These are phyloP conservation scores for Stephania cephalantha DNA, from an alignment of 164 flowering plant genomes.

Conservation along the genomic window DNA sequence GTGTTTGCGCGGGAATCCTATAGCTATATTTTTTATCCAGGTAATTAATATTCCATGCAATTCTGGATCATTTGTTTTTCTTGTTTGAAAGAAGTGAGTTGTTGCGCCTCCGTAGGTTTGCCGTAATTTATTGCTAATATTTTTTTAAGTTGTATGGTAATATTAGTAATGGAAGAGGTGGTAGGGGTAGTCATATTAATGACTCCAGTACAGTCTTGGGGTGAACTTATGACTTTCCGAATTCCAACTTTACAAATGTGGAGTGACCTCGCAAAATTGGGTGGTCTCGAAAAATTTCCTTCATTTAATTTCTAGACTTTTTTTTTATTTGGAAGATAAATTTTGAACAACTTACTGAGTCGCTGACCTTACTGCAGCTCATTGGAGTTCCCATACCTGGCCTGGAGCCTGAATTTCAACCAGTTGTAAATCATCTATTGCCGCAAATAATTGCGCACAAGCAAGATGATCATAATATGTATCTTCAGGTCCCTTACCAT, in stretches of 20 bases:
- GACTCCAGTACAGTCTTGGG: background rate
- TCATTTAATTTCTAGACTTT: background rate
- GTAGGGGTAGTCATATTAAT: background rate
- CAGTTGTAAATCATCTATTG: conserved; percentile 68
- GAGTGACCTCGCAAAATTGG: background rate
- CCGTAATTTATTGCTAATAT: background rate
- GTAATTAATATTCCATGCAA: conserved; percentile 23
- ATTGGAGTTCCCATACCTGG: conserved; percentile 74
- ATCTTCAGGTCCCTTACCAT: conserved; percentile 66
- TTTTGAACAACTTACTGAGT: background rate
- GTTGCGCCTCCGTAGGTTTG: background rate
- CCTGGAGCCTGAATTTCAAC: conserved; percentile 89
- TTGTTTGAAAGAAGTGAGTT: background rate
- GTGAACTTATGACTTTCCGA: background rate
- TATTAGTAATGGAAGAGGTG: background rate
- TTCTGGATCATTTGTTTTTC: background rate
- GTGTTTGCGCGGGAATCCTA: conserved; percentile 92
- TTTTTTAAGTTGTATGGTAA: background rate
- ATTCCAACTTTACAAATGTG: background rate
- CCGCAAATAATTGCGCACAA: conserved; percentile 74
- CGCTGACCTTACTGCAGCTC: conserved; percentile 40
- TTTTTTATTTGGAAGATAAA: background rate
- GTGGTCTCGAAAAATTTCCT: background rate
- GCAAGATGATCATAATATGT: conserved; percentile 66
- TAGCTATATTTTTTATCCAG: conserved; percentile 88